Percentiles rank a stretch among this genome's conserved stretches.
phyloP scores from a whole-genome alignment of 176 grass and related monocot genomes.

The Paspalum notatum region DNA sequence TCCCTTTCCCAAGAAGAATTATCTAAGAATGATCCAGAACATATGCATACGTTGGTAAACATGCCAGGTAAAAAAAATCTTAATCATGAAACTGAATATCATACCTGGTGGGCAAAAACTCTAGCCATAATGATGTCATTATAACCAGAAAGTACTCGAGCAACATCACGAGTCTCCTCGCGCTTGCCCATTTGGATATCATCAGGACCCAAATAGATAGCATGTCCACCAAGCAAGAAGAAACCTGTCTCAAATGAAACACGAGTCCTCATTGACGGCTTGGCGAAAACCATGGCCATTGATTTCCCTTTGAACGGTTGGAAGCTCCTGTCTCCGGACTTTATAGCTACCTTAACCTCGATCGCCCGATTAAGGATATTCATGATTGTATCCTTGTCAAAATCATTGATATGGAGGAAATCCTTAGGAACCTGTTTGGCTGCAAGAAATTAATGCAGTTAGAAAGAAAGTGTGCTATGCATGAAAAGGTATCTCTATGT shows the following conservation, averaged over 20 bases:
- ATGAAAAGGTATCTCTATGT: neutral
- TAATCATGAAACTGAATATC: constrained; percentile 22
- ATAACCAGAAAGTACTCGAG: constrained; percentile 90
- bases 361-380: constrained; percentile 75
- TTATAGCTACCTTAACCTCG: constrained; percentile 79
- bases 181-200: constrained; percentile 99
- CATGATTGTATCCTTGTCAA: constrained; percentile 90
- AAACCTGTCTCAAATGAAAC: constrained; percentile 99
- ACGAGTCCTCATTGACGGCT: constrained; percentile 96
- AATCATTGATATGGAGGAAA: constrained; percentile 93
- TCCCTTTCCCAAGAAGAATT: neutral
- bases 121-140: constrained; percentile 98
- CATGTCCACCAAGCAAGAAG: constrained; percentile 93
- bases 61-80: neutral
- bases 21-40: constrained; percentile 13
- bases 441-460: constrained; percentile 39
- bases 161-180: constrained; percentile 95
- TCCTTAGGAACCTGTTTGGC: constrained; percentile 69
- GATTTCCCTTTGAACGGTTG: constrained; percentile 92
- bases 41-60: neutral
- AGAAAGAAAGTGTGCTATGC: neutral
- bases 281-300: constrained; percentile 99
- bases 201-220: constrained; percentile 86
- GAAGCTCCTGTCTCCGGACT: constrained; percentile 91
- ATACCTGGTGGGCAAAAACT: constrained; percentile 87